phyloP scores from a whole-genome alignment of 2,329 filamentous ascomycete genomes.

The Calonectria henricotiae region DNA sequence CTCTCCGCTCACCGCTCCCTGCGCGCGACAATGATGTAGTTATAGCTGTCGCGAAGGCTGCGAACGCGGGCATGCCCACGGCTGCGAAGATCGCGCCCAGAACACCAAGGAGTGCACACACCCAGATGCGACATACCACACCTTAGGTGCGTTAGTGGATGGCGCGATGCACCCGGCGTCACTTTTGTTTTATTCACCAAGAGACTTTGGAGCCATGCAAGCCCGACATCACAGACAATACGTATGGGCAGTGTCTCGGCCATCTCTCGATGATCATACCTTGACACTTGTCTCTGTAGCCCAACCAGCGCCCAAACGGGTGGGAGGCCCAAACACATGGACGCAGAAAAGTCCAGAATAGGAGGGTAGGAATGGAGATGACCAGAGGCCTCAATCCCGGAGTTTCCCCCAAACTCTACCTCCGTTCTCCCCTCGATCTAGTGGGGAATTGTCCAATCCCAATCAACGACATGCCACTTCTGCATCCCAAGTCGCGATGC shows the following conservation, averaged over 20 bases:
- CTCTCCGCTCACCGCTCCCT: constrained; percentile 50
- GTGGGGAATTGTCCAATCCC: constrained; percentile 52
- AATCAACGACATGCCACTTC: constrained; percentile 50
- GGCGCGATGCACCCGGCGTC: constrained; percentile 33
- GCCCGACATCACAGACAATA: constrained; percentile 18
- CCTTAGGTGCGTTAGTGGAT: constrained; percentile 39
- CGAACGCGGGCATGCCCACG: constrained; percentile 25
- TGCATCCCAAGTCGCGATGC: constrained; percentile 40
- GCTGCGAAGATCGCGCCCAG: constrained; percentile 40
- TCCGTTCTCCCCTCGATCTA: constrained; percentile 50
- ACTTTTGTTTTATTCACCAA: constrained; percentile 32
- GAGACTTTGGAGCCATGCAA: constrained; percentile 29
- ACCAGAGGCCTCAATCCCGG: constrained; percentile 34
- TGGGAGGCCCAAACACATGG: constrained; percentile 23
- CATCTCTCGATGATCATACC: constrained; percentile 2
- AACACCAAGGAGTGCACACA: constrained; percentile 28
- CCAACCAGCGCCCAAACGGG: constrained; percentile 32
- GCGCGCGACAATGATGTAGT: constrained; percentile 38
- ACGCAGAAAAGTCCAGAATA: constrained; percentile 33
- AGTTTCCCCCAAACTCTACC: constrained; percentile 29
- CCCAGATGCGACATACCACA: constrained; percentile 37
- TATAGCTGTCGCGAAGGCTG: constrained; percentile 34
- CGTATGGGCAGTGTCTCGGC: constrained; percentile 23
- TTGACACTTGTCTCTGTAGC: constrained; percentile 29
- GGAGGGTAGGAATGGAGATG: constrained; percentile 32